Evolutionary conservation across 441 rosid genomes (phyloP), one percentile per base, ranked within the genome.

Genomic region (Euphorbia neoarborescens): DNA sequence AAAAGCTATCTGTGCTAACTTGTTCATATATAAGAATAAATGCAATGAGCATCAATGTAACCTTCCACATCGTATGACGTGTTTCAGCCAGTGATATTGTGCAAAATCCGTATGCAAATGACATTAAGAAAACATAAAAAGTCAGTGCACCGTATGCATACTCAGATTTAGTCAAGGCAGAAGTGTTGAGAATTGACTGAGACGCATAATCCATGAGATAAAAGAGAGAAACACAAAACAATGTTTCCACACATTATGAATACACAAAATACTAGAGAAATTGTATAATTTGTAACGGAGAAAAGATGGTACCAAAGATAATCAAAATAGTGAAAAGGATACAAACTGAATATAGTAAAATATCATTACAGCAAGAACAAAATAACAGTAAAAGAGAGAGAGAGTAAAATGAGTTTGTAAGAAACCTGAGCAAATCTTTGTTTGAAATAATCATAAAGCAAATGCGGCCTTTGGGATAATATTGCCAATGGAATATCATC

Each of bases 391-490:
- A 35, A 48, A 22, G 10, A 34, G 30, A 37, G 30, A 37, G 24
- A 59, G 63, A 12, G 58, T 42, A 27, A 70, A 10, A 60, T 44
- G 42, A 42, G 20, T 50, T 22, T 67, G 71, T 65, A 77, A 63
- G 77, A 76, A 73, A 90, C 99, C 99, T 94, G 99, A 11, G 99
- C 99, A 90, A 94, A 94, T 71, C 99, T 88, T 84, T 94, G 99
- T 86, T 94, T 94, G 74, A 94, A 94, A 78, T 94, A 94, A 84
- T 94, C 99, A 54, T 85, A 94, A 74, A 94, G 94, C 97, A 92
- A 82, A 65, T 94, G 99, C 14, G 94, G 83, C 82, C 73, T 92
- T 73, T 86, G 99, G 71, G 98, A 94, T 82, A 94, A 71, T 65
- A 85, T 83, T 64, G 96, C 97, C 74, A 92, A 71, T 3, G 96